Evolutionary conservation across 257 asterid species (phyloP).

Genomic region (Solanum piurae): DNA sequence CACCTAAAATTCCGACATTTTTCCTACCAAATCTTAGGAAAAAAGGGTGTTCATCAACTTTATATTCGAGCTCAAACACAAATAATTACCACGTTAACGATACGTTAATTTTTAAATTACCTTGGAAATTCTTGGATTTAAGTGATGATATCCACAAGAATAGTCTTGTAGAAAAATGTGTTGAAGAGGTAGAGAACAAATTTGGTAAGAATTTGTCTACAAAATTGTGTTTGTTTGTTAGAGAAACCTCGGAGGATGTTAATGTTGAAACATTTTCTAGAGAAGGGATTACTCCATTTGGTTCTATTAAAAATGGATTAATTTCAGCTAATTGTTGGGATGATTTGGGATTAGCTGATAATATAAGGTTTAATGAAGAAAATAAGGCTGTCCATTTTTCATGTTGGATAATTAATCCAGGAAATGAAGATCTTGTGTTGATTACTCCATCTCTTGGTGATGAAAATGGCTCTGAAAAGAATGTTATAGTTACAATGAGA

Average conservation of each 20-base stretch:
- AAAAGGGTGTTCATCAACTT: constrained; percentile 7
- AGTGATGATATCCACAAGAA: constrained; percentile 15
- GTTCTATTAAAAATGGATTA: neutral
- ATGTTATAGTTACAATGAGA: constrained; percentile 17
- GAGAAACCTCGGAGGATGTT: constrained; percentile 9
- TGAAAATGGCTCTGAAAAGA: constrained; percentile 1
- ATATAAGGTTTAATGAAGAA: constrained; percentile 29
- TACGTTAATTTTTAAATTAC: constrained; percentile 20
- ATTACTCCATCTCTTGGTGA: constrained; percentile 18
- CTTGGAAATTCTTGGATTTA: neutral
- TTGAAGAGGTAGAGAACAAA: constrained; percentile 25
- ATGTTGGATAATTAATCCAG: constrained; percentile 41
- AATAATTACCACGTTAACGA: constrained; percentile 1
- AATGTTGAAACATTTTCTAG: constrained; percentile 24
- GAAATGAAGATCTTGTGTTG: constrained; percentile 42
- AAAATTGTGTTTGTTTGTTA: constrained; percentile 19
- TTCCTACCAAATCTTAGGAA: constrained; percentile 28
- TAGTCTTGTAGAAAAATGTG: constrained; percentile 27
- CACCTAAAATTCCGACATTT: constrained; percentile 27
- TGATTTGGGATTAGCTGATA: constrained; percentile 19
- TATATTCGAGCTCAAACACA: constrained; percentile 11
- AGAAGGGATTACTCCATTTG: constrained; percentile 2
- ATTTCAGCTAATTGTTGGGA: constrained; percentile 23
- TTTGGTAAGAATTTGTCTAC: constrained; percentile 14
- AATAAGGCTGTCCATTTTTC: constrained; percentile 28